Evolutionary conservation across 2,329 filamentous ascomycete species (phyloP).

Genomic region (Nothopassalora personata): DNA sequence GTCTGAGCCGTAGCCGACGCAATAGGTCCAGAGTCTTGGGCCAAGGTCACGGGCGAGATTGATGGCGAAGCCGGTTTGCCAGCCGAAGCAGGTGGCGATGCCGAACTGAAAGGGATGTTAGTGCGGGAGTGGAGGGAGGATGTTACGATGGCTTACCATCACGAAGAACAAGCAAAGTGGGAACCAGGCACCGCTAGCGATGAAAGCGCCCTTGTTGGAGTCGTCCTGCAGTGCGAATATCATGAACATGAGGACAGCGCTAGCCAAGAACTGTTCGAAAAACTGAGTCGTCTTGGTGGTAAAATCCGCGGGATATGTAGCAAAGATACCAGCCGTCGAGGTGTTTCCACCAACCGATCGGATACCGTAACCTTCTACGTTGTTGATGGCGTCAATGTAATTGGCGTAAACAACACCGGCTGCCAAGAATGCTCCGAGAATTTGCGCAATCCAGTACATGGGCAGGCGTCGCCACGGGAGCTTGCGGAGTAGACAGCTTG

Average conservation of each 20-base stretch:
- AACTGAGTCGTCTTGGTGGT: conserved; percentile 61
- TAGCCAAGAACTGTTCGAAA: conserved; percentile 65
- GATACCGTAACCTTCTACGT: conserved; percentile 54
- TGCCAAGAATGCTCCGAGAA: conserved; percentile 62
- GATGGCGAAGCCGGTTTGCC: conserved; percentile 63
- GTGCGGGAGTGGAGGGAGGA: background rate
- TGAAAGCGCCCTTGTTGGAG: conserved; percentile 35
- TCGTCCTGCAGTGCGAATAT: conserved; percentile 63
- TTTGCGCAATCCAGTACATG: conserved; percentile 59
- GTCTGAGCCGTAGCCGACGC: conserved; percentile 60
- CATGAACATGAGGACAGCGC: conserved; percentile 61
- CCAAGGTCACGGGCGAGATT: conserved; percentile 68
- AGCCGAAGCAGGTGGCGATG: conserved; percentile 62
- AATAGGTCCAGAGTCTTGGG: conserved; percentile 60
- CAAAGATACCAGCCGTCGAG: conserved; percentile 62
- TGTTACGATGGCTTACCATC: conserved; percentile 34
- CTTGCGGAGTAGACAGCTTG: conserved; percentile 63
- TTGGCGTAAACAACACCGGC: conserved; percentile 43
- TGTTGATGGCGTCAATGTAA: conserved; percentile 53
- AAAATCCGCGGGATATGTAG: conserved; percentile 60
- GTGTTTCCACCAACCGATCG: conserved; percentile 56
- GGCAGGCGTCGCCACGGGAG: conserved; percentile 67
- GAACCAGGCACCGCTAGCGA: conserved; percentile 42
- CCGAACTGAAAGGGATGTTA: conserved; percentile 44
- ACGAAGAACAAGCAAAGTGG: conserved; percentile 61